Evolutionary conservation across 2,329 filamentous ascomycete genomes (phyloP).

Genomic region (Diaporthe ilicicola): DNA sequence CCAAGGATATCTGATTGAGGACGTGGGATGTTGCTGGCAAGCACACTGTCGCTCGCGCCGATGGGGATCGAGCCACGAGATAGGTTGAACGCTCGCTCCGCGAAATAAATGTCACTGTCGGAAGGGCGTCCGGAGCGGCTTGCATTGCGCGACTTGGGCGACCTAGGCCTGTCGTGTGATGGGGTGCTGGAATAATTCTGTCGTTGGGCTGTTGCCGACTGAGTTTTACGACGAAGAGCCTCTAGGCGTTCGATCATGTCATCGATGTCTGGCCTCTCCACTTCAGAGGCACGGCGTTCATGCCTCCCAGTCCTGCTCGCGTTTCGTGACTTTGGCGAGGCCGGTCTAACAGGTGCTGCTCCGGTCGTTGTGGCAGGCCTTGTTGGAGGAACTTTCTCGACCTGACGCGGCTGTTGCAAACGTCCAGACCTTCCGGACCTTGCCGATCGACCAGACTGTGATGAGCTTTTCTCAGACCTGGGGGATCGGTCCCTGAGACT

Average conservation of each 20-base stretch:
- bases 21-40: neutral
- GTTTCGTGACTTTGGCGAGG: slow-evolving; percentile 28
- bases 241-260: neutral
- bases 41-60: slow-evolving; percentile 41
- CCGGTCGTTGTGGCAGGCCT: neutral
- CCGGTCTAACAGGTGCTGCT: neutral
- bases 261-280: neutral
- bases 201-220: slow-evolving; percentile 3
- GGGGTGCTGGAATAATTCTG: neutral
- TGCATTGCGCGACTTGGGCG: slow-evolving; percentile 48
- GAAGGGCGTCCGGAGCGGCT: slow-evolving; percentile 37
- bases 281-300: neutral
- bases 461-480: neutral
- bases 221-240: neutral
- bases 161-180: slow-evolving; percentile 37
- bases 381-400: neutral
- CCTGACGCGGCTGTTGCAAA: neutral
- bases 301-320: slow-evolving; percentile 15
- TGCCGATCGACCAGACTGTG: neutral
- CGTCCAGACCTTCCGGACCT: neutral
- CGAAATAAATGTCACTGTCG: neutral
- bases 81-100: slow-evolving; percentile 27
- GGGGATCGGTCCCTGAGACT: neutral
- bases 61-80: slow-evolving; percentile 37
- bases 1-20: neutral